A percentile compares a stretch with the other conserved stretches of the same genome.
Evolutionary conservation across 2,329 filamentous ascomycete genomes (phyloP).

Genomic region (Fusarium nanum): DNA sequence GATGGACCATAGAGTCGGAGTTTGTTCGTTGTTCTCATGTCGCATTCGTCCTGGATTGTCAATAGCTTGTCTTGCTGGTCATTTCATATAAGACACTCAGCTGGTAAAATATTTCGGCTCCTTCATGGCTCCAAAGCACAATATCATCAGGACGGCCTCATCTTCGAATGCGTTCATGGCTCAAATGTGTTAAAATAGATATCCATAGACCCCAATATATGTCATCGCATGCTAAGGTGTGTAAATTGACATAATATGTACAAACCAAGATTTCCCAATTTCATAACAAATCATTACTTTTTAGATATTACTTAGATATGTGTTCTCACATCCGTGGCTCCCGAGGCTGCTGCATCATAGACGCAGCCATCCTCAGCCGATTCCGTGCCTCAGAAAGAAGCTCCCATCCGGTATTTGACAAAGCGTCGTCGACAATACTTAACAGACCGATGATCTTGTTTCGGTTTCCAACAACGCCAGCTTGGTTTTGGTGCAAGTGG

Average conservation of each 20-base stretch:
- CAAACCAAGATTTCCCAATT: slow-evolving; percentile 19
- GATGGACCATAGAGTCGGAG: neutral
- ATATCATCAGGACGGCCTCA: neutral
- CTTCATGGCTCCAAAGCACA: neutral
- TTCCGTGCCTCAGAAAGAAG: slow-evolving; percentile 44
- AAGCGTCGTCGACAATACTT: slow-evolving; percentile 43
- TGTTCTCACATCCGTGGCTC: slow-evolving; percentile 36
- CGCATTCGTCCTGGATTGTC: neutral
- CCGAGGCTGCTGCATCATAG: slow-evolving; percentile 44
- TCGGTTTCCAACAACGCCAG: slow-evolving; percentile 44
- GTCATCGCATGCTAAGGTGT: neutral
- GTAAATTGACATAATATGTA: neutral
- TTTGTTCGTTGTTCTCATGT: neutral
- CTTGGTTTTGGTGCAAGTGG: slow-evolving; percentile 46
- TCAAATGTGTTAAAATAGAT: neutral
- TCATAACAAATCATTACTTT: slow-evolving; percentile 7
- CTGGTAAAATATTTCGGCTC: neutral
- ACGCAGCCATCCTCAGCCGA: slow-evolving; percentile 43
- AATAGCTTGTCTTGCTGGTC: neutral
- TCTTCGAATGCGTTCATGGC: neutral
- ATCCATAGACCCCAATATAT: neutral
- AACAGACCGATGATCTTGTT: slow-evolving; percentile 45
- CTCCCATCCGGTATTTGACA: slow-evolving; percentile 44
- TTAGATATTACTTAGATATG: neutral
- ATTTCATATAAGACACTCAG: neutral